Conservation (phyloP, 495 filamentous ascomycete genomes). For the Aspergillus incahuasiensis region DNA sequence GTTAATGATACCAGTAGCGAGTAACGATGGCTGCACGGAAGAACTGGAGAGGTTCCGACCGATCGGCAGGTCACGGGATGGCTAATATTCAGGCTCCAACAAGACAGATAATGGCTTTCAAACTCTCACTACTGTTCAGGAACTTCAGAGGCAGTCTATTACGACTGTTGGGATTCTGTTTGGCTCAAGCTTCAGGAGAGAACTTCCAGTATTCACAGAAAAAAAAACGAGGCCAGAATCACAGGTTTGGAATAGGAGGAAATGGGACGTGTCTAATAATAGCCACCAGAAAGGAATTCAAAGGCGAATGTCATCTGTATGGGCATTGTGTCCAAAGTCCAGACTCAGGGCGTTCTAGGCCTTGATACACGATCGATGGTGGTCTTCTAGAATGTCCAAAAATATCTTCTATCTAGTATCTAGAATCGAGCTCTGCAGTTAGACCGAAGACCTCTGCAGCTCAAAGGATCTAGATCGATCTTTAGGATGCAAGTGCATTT, state of each 20-base stretch:
- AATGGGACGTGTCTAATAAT: slow-evolving; percentile 12
- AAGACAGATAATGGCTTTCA: neutral
- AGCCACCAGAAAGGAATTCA: neutral
- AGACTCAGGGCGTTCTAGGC: slow-evolving; percentile 1
- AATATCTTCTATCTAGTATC: neutral
- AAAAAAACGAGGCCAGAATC: neutral
- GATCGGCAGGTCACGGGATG: slow-evolving; percentile 14
- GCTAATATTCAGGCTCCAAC: neutral
- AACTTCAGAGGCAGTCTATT: neutral
- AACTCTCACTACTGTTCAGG: neutral
- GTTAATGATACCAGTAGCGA: slow-evolving; percentile 8
- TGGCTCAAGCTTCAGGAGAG: neutral
- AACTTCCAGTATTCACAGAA: neutral
- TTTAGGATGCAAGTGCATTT: too few relatives aligned
- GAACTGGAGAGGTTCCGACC: slow-evolving; percentile 14
- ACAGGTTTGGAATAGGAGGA: neutral
- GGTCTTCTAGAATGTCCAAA: neutral
- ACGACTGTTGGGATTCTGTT: neutral
- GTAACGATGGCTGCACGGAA: slow-evolving; percentile 5
- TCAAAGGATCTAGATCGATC: too few relatives aligned
- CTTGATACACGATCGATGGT: neutral
- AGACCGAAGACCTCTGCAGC: too few relatives aligned
- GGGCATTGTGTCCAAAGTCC: neutral
- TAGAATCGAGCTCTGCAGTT: neutral
- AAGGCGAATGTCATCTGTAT: neutral